Evolutionary conservation across 164 flowering plant species (phyloP).

Genomic region (Tetrastigma voinierianum): DNA sequence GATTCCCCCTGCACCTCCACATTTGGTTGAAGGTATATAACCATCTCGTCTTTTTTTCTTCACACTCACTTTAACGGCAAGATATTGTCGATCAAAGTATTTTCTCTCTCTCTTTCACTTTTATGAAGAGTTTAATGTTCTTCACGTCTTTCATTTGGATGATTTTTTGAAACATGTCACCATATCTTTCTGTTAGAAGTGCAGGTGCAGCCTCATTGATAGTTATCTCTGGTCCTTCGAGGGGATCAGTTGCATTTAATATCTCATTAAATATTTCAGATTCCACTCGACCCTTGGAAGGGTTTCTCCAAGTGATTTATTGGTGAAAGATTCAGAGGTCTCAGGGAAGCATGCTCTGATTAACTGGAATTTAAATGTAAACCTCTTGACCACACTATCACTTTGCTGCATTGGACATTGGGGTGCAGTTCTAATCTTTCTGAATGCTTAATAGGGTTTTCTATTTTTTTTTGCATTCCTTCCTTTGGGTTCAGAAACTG

Average conservation of each 20-base stretch:
- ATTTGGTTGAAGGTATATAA: constrained; percentile 47
- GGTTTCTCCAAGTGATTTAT: constrained; percentile 73
- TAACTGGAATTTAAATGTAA: constrained; percentile 83
- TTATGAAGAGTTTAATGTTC: background rate
- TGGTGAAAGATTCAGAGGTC: constrained; percentile 81
- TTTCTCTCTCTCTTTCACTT: constrained; percentile 25
- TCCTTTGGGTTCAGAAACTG: constrained; percentile 54
- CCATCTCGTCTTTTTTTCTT: background rate
- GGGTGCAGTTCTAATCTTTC: background rate
- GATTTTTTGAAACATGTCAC: constrained; percentile 54
- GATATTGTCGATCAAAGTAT: constrained; percentile 52
- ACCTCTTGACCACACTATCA: background rate
- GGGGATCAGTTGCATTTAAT: constrained; percentile 56
- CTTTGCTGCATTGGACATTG: background rate
- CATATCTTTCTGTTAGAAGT: constrained; percentile 71
- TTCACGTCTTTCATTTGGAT: constrained; percentile 6
- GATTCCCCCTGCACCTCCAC: constrained; percentile 37
- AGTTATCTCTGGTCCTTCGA: constrained; percentile 78
- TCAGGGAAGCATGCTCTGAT: constrained; percentile 96
- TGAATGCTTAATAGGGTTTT: background rate
- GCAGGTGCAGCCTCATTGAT: constrained; percentile 95
- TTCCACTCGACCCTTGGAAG: constrained; percentile 92
- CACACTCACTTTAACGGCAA: constrained; percentile 11
- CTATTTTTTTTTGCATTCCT: background rate
- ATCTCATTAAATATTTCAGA: constrained; percentile 54